A percentile compares a stretch with the other conserved stretches of the same genome.
Conservation (phyloP, 192 early-diverging fungal species). For the Phlyctochytrium planicorne region DNA sequence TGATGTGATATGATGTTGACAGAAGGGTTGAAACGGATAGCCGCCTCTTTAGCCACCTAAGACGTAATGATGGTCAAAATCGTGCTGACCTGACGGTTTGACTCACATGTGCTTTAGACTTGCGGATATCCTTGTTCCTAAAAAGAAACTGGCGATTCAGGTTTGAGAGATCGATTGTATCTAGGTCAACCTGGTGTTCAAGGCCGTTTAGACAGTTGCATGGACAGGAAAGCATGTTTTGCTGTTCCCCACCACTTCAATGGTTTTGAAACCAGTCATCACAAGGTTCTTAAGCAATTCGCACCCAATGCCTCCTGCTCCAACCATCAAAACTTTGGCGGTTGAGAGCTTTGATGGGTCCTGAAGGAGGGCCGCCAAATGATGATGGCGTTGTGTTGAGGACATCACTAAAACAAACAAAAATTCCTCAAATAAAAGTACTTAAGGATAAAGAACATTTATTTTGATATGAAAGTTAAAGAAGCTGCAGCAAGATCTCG, state of each 20-base stretch:
- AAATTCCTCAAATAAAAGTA: no score
- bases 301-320: constrained; percentile 95
- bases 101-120: constrained; percentile 84
- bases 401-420: no score
- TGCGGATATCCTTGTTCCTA: constrained; percentile 88
- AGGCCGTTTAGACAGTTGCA: background rate
- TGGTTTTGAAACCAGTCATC: constrained; percentile 78
- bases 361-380: no score
- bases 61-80: background rate
- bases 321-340: constrained; percentile 44
- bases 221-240: background rate
- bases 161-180: constrained; percentile 98
- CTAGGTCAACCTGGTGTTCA: constrained; percentile 78
- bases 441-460: no score
- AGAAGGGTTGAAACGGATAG: constrained; percentile 80
- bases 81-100: background rate
- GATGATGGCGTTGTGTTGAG: no score
- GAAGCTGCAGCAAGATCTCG: background rate
- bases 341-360: background rate
- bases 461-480: background rate
- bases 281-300: constrained; percentile 96
- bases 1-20: constrained; percentile 75
- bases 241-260: constrained; percentile 62
- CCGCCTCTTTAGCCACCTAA: constrained; percentile 80
- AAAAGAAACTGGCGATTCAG: constrained; percentile 99